Conservation (phyloP, 2,329 filamentous ascomycete species). For the Trichoderma oligosporum region DNA sequence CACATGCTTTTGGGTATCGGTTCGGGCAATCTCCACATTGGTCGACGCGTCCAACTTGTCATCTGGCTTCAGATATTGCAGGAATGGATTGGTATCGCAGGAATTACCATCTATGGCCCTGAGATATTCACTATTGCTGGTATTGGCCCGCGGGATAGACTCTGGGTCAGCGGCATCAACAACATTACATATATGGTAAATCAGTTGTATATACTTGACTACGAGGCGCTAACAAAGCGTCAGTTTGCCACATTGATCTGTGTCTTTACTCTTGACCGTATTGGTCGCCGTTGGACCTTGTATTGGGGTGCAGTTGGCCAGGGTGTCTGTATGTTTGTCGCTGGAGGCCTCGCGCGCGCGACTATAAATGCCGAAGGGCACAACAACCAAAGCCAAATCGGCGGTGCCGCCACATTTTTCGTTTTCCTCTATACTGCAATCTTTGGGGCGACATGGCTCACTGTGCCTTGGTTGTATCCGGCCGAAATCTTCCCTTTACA, state of each 20-base stretch:
- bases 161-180: slow-evolving; percentile 59
- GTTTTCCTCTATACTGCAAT: slow-evolving; percentile 55
- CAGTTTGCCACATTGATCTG: slow-evolving; percentile 61
- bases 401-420: slow-evolving; percentile 64
- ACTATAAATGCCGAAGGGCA: slow-evolving; percentile 43
- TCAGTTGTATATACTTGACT: not conserved
- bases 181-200: slow-evolving; percentile 47
- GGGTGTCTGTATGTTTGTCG: slow-evolving; percentile 64
- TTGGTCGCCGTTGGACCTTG: slow-evolving; percentile 65
- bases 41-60: slow-evolving; percentile 63
- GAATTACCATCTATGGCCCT: slow-evolving; percentile 58
- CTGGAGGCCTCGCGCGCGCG: slow-evolving; percentile 57
- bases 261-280: slow-evolving; percentile 65
- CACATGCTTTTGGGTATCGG: slow-evolving; percentile 65
- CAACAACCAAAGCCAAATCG: slow-evolving; percentile 47
- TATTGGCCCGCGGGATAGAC: slow-evolving; percentile 55
- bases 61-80: slow-evolving; percentile 70
- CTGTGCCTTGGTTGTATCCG: slow-evolving; percentile 59
- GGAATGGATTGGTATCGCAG: slow-evolving; percentile 67
- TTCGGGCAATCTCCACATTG: slow-evolving; percentile 62
- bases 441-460: slow-evolving; percentile 46
- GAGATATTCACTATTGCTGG: slow-evolving; percentile 65
- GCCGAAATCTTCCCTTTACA: slow-evolving; percentile 72
- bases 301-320: slow-evolving; percentile 65
- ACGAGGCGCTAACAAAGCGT: not conserved